These are phyloP conservation scores for Telopea speciosissima DNA, from an alignment of 177 flowering plant genomes.

Conservation along the genomic window DNA sequence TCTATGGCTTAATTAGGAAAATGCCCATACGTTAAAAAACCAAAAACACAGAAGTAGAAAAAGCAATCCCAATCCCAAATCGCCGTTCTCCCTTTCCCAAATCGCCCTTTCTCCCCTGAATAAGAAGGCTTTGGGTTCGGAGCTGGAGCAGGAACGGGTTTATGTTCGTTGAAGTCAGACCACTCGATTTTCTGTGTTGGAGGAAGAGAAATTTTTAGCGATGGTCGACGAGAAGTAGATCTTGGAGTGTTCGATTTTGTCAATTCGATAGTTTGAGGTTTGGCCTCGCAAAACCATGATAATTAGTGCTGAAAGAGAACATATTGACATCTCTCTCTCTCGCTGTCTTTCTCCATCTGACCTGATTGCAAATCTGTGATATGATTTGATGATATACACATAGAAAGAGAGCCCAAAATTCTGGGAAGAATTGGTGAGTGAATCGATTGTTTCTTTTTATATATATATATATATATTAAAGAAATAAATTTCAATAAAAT, in stretches of 20 bases:
- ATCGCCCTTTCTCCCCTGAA: conserved; percentile 11
- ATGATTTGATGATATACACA: no score
- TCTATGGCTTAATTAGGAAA: no score
- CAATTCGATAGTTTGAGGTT: background rate
- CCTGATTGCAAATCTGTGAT: no score
- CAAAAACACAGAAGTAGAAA: no score
- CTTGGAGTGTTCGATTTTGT: conserved; percentile 1
- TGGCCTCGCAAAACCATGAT: conserved; percentile 1
- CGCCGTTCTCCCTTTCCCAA: no score
- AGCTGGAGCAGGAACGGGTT: background rate
- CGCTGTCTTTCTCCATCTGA: no score
- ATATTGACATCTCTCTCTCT: background rate
- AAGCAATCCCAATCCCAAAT: no score
- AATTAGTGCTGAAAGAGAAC: background rate
- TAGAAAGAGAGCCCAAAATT: no score
- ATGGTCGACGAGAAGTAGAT: conserved; percentile 15
- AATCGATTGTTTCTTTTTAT: no score
- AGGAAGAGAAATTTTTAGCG: conserved; percentile 17
- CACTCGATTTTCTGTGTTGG: conserved; percentile 6
- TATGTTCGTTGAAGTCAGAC: background rate
- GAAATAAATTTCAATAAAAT: background rate
- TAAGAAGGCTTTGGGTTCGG: background rate
- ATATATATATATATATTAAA: no score
- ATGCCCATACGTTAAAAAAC: no score
- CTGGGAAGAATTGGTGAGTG: no score